phyloP scores from a whole-genome alignment of 352 stramenopile species.

The Globisporangium cystogenes region DNA sequence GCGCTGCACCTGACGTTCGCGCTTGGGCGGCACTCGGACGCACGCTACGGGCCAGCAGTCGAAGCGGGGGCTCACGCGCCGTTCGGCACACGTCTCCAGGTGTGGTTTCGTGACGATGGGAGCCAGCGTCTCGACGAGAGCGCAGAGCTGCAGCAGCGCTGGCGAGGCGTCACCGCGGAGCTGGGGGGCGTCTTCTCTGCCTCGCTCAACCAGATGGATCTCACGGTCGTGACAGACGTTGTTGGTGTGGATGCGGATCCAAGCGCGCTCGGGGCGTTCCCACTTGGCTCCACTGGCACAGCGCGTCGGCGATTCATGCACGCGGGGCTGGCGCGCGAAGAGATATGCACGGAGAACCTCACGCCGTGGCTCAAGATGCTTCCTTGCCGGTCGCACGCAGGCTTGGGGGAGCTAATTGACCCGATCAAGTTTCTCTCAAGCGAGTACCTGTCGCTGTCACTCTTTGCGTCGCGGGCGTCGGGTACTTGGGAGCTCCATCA shows the following conservation, averaged over 20 bases:
- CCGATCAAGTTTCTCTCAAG: constrained; percentile 68
- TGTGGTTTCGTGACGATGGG: constrained; percentile 23
- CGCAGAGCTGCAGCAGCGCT: constrained; percentile 26
- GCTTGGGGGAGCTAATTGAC: constrained; percentile 65
- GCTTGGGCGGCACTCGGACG: constrained; percentile 50
- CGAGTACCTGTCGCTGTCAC: constrained; percentile 59
- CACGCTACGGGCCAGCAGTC: constrained; percentile 31
- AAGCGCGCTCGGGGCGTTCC: constrained; percentile 16
- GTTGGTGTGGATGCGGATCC: constrained; percentile 10
- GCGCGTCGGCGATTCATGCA: constrained; percentile 32
- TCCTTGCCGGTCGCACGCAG: constrained; percentile 56
- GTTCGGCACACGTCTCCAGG: constrained; percentile 60
- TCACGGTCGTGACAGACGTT: constrained; percentile 26
- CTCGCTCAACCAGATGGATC: constrained; percentile 78
- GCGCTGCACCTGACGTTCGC: constrained; percentile 66
- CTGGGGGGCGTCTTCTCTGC: constrained; percentile 79
- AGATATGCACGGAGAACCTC: constrained; percentile 87
- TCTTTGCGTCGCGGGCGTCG: constrained; percentile 28
- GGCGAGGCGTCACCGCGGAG: constrained; percentile 64
- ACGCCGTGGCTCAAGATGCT: constrained; percentile 88
- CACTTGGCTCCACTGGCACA: not conserved
- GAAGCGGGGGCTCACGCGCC: constrained; percentile 27
- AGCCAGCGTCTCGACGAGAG: constrained; percentile 9
- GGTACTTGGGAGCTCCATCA: constrained; percentile 38
- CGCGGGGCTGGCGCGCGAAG: constrained; percentile 67